phyloP scores from a whole-genome alignment of 441 rosid genomes.

The Gossypium schwendimanii region DNA sequence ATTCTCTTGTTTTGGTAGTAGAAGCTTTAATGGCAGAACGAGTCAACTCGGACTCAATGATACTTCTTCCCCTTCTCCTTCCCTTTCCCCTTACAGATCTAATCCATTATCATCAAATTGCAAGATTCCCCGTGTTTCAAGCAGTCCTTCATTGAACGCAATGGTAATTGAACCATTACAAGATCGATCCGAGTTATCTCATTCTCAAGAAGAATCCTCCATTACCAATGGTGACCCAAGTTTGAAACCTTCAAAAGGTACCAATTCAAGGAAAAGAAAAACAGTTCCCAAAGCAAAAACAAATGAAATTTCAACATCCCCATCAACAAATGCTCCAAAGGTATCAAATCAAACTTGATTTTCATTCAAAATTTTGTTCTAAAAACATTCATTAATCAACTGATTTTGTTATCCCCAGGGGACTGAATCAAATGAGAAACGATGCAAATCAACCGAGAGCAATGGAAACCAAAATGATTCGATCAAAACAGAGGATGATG shows the following conservation, averaged over 20 bases:
- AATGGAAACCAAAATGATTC: slow-evolving; percentile 14
- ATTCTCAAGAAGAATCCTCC: slow-evolving; percentile 24
- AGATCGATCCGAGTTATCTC: slow-evolving; percentile 16
- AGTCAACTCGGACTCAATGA: slow-evolving; percentile 23
- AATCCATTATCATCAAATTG: slow-evolving; percentile 23
- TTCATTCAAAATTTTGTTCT: not conserved
- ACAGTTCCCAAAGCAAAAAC: slow-evolving; percentile 40
- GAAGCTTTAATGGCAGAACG: slow-evolving; percentile 60
- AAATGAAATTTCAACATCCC: slow-evolving; percentile 36
- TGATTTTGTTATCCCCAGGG: slow-evolving; percentile 27
- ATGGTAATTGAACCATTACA: not conserved
- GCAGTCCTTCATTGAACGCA: slow-evolving; percentile 48
- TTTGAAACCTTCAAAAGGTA: slow-evolving; percentile 15
- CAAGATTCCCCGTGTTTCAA: slow-evolving; percentile 46
- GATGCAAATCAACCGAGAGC: slow-evolving; percentile 32
- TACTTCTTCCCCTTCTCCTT: not conserved
- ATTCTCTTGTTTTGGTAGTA: slow-evolving; percentile 54
- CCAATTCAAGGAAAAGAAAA: slow-evolving; percentile 45
- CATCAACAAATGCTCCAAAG: slow-evolving; percentile 26
- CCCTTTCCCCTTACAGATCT: not conserved
- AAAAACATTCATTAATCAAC: not conserved
- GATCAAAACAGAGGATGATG: slow-evolving; percentile 28
- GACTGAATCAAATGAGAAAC: slow-evolving; percentile 40
- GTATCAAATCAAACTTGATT: slow-evolving; percentile 16
- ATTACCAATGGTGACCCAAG: slow-evolving; percentile 19